Evolutionary conservation across 2,329 filamentous ascomycete species (phyloP).

Genomic region (Sporothrix euskadiensis): DNA sequence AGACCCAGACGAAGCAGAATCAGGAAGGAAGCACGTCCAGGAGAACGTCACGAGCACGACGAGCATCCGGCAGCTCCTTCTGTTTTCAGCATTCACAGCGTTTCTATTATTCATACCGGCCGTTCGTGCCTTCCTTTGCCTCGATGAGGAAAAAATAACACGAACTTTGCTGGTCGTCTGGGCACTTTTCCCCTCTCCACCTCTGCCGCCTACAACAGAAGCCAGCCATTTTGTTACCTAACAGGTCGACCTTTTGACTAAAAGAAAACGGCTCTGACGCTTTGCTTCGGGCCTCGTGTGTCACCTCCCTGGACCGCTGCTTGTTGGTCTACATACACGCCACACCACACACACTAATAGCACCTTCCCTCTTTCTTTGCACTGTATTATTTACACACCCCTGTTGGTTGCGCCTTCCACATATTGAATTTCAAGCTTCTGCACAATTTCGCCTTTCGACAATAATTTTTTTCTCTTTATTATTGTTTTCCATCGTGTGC

Average conservation of each 20-base stretch:
- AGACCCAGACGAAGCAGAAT: slow-evolving; percentile 18
- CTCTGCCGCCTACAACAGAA: slow-evolving; percentile 21
- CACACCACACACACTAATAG: not conserved
- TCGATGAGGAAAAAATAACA: slow-evolving; percentile 17
- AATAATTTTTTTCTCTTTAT: not conserved
- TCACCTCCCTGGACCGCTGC: slow-evolving; percentile 4
- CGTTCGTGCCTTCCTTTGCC: slow-evolving; percentile 8
- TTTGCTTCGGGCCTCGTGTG: slow-evolving; percentile 28
- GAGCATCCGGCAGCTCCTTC: slow-evolving; percentile 19
- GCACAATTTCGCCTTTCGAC: slow-evolving; percentile 11
- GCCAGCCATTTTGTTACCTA: slow-evolving; percentile 47
- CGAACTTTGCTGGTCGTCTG: slow-evolving; percentile 12
- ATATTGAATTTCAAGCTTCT: slow-evolving; percentile 8
- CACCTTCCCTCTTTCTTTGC: not conserved
- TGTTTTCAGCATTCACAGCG: not conserved
- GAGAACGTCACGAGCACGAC: slow-evolving; percentile 25
- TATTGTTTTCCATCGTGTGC: slow-evolving; percentile 8
- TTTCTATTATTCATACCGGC: slow-evolving; percentile 30
- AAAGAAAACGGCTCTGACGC: slow-evolving; percentile 43
- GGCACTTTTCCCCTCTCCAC: slow-evolving; percentile 25
- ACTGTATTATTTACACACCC: not conserved
- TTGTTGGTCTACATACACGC: slow-evolving; percentile 8
- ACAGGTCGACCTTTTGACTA: slow-evolving; percentile 48
- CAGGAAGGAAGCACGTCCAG: slow-evolving; percentile 5
- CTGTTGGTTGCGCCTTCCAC: slow-evolving; percentile 19